Conservation (phyloP, 1,139 yeast genomes). For the Lodderomyces orthopsilosis region DNA sequence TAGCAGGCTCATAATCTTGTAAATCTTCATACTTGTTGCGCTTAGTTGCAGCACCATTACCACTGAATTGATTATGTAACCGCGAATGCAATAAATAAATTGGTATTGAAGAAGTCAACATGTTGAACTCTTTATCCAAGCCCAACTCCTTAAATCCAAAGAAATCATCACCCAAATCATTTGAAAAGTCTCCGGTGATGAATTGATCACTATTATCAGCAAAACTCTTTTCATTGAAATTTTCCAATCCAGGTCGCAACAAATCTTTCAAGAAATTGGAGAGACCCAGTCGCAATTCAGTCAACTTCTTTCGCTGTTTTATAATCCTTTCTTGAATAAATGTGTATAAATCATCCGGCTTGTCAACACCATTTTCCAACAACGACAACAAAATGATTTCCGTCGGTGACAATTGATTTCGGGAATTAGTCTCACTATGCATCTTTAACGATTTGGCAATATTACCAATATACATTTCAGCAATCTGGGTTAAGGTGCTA, state of each 20-base stretch:
- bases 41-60: constrained; percentile 42
- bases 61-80: constrained; percentile 52
- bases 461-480: constrained; percentile 75
- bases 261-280: constrained; percentile 76
- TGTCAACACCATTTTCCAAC: constrained; percentile 80
- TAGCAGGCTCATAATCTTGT: constrained; percentile 47
- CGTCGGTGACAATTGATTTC: constrained; percentile 39
- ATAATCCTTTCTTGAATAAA: constrained; percentile 73
- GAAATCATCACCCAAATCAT: constrained; percentile 91
- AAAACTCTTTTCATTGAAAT: constrained; percentile 72
- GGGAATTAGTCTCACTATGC: constrained; percentile 65
- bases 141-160: constrained; percentile 96
- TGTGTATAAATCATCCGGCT: constrained; percentile 71
- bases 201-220: constrained; percentile 92
- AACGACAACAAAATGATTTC: constrained; percentile 62
- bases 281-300: constrained; percentile 65
- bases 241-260: constrained; percentile 78
- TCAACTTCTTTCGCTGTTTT: constrained; percentile 66
- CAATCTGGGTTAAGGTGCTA: constrained; percentile 77
- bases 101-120: constrained; percentile 83
- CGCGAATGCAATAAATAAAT: constrained; percentile 82
- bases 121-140: constrained; percentile 87
- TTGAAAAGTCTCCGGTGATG: constrained; percentile 89
- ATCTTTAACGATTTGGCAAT: constrained; percentile 67
- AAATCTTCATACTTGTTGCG: constrained; percentile 62